Evolutionary conservation across 805 yeast species (phyloP).

Genomic region (Zygosaccharomyces pseudorouxii): DNA sequence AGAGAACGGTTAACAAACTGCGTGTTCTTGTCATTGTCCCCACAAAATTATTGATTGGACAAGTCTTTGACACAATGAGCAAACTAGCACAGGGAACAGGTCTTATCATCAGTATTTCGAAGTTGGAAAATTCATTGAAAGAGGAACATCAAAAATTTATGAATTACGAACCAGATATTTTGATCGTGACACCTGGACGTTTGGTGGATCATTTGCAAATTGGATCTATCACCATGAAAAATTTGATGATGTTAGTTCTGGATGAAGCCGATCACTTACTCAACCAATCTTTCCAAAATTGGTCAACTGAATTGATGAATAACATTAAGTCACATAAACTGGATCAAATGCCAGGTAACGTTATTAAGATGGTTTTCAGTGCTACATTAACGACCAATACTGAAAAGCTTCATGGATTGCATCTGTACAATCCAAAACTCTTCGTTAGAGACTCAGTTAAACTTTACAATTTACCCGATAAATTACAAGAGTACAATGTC

Average conservation of each 20-base stretch:
- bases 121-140: slow-evolving; percentile 51
- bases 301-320: slow-evolving; percentile 60
- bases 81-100: slow-evolving; percentile 62
- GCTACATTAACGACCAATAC: slow-evolving; percentile 95
- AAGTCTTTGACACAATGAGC: slow-evolving; percentile 65
- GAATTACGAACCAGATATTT: slow-evolving; percentile 54
- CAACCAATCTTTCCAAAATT: slow-evolving; percentile 88
- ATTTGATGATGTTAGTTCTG: slow-evolving; percentile 58
- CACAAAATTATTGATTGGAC: slow-evolving; percentile 79
- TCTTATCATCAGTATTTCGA: slow-evolving; percentile 48
- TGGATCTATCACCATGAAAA: slow-evolving; percentile 42
- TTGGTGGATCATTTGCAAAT: slow-evolving; percentile 64
- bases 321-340: slow-evolving; percentile 36
- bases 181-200: slow-evolving; percentile 75
- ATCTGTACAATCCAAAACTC: slow-evolving; percentile 66
- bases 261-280: slow-evolving; percentile 82
- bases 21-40: slow-evolving; percentile 83
- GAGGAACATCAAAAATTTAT: slow-evolving; percentile 58
- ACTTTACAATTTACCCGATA: slow-evolving; percentile 56
- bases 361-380: slow-evolving; percentile 71
- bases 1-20: slow-evolving; percentile 63
- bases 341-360: slow-evolving; percentile 35
- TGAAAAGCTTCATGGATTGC: slow-evolving; percentile 70
- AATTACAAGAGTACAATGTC: slow-evolving; percentile 43
- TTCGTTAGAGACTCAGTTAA: slow-evolving; percentile 62